Evolutionary conservation across 176 grass and related monocot genomes (phyloP), one percentile per base, ranked within the genome.

Genomic region (Bolboschoenus planiculmis): DNA sequence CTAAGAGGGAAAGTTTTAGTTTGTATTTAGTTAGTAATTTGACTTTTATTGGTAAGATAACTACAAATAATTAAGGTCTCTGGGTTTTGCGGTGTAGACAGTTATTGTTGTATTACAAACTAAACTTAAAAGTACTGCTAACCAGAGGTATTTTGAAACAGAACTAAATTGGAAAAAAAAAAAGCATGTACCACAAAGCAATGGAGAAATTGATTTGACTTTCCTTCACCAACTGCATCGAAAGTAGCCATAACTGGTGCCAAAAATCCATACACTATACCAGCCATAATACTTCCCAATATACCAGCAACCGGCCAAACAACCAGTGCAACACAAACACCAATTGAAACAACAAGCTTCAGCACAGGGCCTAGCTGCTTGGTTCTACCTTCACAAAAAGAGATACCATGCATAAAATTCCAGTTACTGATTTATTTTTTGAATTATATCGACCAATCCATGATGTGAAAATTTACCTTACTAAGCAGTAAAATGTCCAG

Each of bases 181-280:
- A 18, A 62, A 80, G 87, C 23, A 74, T 26, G 11, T 93, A 99
- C 96, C 86, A 90, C 85, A 85, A 95, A 91, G 84, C 92, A 99
- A 81, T 99, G 92, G 36, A 90, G 48, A 80, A 99, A 87, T 13
- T 89, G 42, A 27, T 93, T 87, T 73, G 87, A 79, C 88, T 99
- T 99, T 75, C 96, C 96, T 90, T 95, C 91, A 83, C 96, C 96
- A 83, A 99, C 89, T 64, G 96, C 96, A 85, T 85, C 85, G 16
- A 93, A 93, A 31, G 96, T 99, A 1, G 96, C 90, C 88, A 95
- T 88, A 80, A 93, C 83, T 5, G 96, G 96, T 62, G 96, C 92
- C 76, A 99, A 85, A 88, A 95, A 99, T 63, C 96, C 96, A 78
- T 95, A 99, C 16, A 85, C 87, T 59, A 87, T 30, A 81, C 96